phyloP scores from a whole-genome alignment of 2,329 filamentous ascomycete species.

The Plenodomus biglobosus region DNA sequence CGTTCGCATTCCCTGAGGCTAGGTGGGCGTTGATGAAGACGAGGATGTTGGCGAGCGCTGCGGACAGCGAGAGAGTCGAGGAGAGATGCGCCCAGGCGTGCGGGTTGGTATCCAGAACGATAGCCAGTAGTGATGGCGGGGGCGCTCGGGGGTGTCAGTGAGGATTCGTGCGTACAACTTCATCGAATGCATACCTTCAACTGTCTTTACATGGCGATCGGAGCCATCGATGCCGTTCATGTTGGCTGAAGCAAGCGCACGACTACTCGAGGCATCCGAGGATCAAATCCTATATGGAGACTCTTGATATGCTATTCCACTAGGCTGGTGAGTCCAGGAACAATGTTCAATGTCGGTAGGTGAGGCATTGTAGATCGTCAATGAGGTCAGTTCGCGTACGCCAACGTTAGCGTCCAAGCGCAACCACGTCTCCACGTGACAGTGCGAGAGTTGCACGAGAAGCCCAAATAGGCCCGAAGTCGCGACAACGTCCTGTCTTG shows the following conservation, averaged over 20 bases:
- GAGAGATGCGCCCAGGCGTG: slow-evolving; percentile 85
- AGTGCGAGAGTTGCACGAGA: too few relatives aligned
- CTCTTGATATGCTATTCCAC: neutral
- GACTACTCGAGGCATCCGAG: neutral
- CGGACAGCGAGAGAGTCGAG: slow-evolving; percentile 73
- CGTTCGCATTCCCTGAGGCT: slow-evolving; percentile 89
- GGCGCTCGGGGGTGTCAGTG: slow-evolving; percentile 47
- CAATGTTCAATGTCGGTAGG: too few relatives aligned
- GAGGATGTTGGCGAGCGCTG: slow-evolving; percentile 83
- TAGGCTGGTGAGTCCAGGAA: neutral
- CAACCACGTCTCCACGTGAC: slow-evolving; percentile 14
- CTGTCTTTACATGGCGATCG: slow-evolving; percentile 46
- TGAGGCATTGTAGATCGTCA: neutral
- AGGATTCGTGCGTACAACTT: neutral
- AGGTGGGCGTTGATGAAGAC: slow-evolving; percentile 97
- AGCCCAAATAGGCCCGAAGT: neutral
- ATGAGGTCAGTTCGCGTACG: slow-evolving; percentile 15
- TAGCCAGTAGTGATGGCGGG: slow-evolving; percentile 79
- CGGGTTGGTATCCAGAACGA: slow-evolving; percentile 95
- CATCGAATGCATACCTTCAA: slow-evolving; percentile 30
- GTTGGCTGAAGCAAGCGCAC: slow-evolving; percentile 1
- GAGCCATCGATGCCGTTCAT: slow-evolving; percentile 69
- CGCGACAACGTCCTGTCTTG: neutral
- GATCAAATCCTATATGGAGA: neutral
- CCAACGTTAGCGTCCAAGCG: slow-evolving; percentile 8